A percentile compares a stretch with the other conserved stretches of the same genome.
phyloP scores from a whole-genome alignment of 2,329 filamentous ascomycete species.

The Exophiala oligosperma region DNA sequence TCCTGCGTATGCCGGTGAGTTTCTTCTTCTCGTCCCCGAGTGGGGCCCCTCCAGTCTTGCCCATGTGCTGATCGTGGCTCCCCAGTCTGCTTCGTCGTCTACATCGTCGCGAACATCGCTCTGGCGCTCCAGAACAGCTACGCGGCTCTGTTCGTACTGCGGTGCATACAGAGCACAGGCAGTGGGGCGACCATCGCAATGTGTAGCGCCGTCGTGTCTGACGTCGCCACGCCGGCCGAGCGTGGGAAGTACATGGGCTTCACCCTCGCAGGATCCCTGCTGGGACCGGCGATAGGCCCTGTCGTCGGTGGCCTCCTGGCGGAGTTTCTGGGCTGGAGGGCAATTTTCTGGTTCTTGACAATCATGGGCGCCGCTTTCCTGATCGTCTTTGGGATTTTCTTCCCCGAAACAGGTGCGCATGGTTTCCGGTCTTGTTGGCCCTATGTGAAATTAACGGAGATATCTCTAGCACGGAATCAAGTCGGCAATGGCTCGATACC shows the following conservation, averaged over 20 bases:
- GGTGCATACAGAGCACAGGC: slow-evolving; percentile 36
- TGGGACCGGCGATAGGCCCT: slow-evolving; percentile 48
- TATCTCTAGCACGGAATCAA: slow-evolving; percentile 29
- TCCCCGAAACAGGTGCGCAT: slow-evolving; percentile 37
- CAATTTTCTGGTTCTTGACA: slow-evolving; percentile 57
- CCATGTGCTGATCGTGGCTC: not conserved
- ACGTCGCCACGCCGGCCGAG: slow-evolving; percentile 40
- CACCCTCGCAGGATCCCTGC: slow-evolving; percentile 37
- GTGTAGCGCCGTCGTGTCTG: slow-evolving; percentile 40
- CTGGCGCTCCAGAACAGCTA: slow-evolving; percentile 43
- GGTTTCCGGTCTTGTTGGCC: too few species aligned
- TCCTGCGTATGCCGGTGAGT: slow-evolving; percentile 46
- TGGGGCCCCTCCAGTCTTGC: not conserved
- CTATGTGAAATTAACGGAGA: not conserved
- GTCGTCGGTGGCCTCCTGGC: slow-evolving; percentile 43
- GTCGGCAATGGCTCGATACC: slow-evolving; percentile 42
- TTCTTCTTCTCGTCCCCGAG: too few species aligned
- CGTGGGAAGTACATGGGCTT: slow-evolving; percentile 45
- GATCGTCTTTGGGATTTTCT: slow-evolving; percentile 32
- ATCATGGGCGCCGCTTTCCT: slow-evolving; percentile 45
- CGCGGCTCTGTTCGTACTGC: slow-evolving; percentile 39
- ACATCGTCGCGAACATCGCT: slow-evolving; percentile 45
- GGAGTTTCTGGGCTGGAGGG: slow-evolving; percentile 52
- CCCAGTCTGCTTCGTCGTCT: slow-evolving; percentile 44
- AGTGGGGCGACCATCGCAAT: slow-evolving; percentile 44